Percentiles rank a stretch among this genome's conserved stretches.
Conservation (phyloP, 805 yeast species). For the Monosporozyma servazzii region DNA sequence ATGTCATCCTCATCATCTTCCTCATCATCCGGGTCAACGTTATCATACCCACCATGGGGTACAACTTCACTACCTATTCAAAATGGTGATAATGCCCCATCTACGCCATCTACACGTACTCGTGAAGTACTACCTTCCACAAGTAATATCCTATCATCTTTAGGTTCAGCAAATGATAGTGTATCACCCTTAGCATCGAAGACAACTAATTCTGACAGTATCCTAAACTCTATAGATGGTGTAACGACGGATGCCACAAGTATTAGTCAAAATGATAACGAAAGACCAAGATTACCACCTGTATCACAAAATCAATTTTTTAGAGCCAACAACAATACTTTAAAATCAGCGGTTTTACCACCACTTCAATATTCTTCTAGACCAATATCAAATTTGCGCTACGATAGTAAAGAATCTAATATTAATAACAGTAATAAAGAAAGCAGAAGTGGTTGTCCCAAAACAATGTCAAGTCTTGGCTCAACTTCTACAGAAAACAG, state of each 20-base stretch:
- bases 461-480: background rate
- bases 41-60: slow-evolving; percentile 1
- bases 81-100: background rate
- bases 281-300: slow-evolving; percentile 4
- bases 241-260: background rate
- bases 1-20: background rate
- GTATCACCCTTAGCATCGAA: background rate
- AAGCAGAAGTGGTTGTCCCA: background rate
- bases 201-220: background rate
- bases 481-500: background rate
- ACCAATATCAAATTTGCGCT: background rate
- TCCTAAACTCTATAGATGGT: background rate
- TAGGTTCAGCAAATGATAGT: background rate
- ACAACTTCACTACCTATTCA: background rate
- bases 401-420: background rate
- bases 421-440: background rate
- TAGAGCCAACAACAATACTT: background rate
- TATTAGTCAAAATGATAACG: background rate
- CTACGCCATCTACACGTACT: background rate
- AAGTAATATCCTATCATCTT: background rate
- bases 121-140: background rate
- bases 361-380: background rate
- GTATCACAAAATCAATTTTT: slow-evolving; percentile 3
- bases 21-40: background rate
- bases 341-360: background rate